Evolutionary conservation across 1,284 basidiomycete species (phyloP).

Genomic region (Ceraceosorus guamensis): DNA sequence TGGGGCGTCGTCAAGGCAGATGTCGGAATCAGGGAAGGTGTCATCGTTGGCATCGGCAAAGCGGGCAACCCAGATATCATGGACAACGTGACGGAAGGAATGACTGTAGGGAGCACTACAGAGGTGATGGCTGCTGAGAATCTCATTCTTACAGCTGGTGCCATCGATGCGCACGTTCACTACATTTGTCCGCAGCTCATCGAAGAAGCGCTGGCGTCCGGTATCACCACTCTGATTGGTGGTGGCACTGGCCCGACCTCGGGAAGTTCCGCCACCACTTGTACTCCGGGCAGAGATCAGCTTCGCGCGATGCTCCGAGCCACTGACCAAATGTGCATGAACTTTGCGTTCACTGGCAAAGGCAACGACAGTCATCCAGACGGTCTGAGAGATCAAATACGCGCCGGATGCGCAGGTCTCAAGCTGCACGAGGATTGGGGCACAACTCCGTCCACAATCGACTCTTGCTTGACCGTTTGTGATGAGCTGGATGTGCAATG

Average conservation of each 20-base stretch:
- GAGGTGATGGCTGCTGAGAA: conserved; percentile 85
- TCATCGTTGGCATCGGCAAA: conserved; percentile 84
- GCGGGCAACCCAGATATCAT: conserved; percentile 94
- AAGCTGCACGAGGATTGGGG: conserved; percentile 99
- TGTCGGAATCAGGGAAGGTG: conserved; percentile 80
- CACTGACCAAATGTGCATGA: conserved; percentile 80
- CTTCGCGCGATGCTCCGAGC: conserved; percentile 50
- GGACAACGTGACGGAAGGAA: conserved; percentile 66
- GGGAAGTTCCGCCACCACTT: conserved; percentile 87
- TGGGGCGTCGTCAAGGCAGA: conserved; percentile 97
- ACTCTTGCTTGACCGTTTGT: conserved; percentile 67
- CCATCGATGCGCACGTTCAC: conserved; percentile 71
- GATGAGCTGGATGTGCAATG: conserved; percentile 95
- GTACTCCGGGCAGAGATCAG: conserved; percentile 60
- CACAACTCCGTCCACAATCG: conserved; percentile 76
- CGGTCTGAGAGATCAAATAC: conserved; percentile 70
- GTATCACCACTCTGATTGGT: conserved; percentile 51
- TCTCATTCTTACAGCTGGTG: conserved; percentile 85
- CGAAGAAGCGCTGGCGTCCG: conserved; percentile 56
- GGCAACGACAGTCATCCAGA: conserved; percentile 77
- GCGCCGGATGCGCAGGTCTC: conserved; percentile 79
- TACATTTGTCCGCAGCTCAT: conserved; percentile 90
- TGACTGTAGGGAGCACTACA: conserved; percentile 51
- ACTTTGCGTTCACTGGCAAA: conserved; percentile 70
- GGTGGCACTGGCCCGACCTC: conserved; percentile 78